Evolutionary conservation across 2,329 filamentous ascomycete species (phyloP).

Genomic region (Monosporascus sp.): DNA sequence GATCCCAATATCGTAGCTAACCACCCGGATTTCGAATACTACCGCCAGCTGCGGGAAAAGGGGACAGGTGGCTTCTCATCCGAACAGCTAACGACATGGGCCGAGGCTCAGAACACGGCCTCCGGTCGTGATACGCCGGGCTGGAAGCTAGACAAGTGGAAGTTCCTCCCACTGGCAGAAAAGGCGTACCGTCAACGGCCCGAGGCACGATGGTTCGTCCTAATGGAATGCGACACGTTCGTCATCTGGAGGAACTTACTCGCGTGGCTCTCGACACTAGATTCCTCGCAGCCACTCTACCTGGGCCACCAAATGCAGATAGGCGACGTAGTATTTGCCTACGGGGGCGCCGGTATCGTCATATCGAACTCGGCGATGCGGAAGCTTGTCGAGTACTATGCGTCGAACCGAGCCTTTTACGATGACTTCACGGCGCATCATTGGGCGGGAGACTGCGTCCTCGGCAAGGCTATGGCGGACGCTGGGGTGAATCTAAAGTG

Average conservation of each 20-base stretch:
- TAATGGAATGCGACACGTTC: slow-evolving; percentile 56
- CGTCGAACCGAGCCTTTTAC: slow-evolving; percentile 35
- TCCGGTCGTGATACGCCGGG: slow-evolving; percentile 38
- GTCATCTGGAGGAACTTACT: slow-evolving; percentile 49
- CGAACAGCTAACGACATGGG: slow-evolving; percentile 23
- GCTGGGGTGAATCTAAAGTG: slow-evolving; percentile 39
- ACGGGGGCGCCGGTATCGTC: slow-evolving; percentile 49
- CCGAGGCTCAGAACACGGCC: slow-evolving; percentile 23
- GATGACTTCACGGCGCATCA: slow-evolving; percentile 39
- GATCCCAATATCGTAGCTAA: slow-evolving; percentile 30
- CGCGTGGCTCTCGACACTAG: slow-evolving; percentile 46
- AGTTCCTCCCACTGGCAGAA: slow-evolving; percentile 51
- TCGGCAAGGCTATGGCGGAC: slow-evolving; percentile 42
- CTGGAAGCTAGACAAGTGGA: slow-evolving; percentile 54
- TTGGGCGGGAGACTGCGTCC: slow-evolving; percentile 46
- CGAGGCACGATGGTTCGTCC: slow-evolving; percentile 53
- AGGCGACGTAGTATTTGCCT: slow-evolving; percentile 43
- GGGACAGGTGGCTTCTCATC: slow-evolving; percentile 38
- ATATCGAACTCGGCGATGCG: slow-evolving; percentile 46
- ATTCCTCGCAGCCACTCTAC: slow-evolving; percentile 43
- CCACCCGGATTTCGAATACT: slow-evolving; percentile 46
- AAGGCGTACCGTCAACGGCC: slow-evolving; percentile 35
- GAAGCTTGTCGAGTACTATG: slow-evolving; percentile 36
- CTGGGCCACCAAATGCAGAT: slow-evolving; percentile 50
- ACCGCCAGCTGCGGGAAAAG: slow-evolving; percentile 39